A percentile compares a stretch with the other conserved stretches of the same genome.
These are phyloP conservation scores for Penicillium steckii DNA, from an alignment of 495 filamentous ascomycete species.

Conservation along the genomic window DNA sequence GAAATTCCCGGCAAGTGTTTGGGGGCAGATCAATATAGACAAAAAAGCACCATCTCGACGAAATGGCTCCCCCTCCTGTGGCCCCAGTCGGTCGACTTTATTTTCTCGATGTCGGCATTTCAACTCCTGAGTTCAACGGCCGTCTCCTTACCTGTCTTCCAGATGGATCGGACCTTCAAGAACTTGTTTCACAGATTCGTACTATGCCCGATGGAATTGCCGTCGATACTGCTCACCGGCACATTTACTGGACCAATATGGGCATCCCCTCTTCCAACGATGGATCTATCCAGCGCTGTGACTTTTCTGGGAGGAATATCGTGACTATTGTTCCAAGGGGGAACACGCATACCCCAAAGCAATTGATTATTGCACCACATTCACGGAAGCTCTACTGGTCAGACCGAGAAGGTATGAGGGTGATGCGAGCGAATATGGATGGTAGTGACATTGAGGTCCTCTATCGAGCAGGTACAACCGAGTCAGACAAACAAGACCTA, in stretches of 20 bases:
- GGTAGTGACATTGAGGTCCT: constrained; percentile 7
- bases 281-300: constrained; percentile 3
- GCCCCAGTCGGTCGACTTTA: not conserved
- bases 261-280: constrained; percentile 3
- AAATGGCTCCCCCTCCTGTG: not conserved
- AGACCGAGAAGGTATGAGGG: constrained; percentile 2
- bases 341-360: constrained; percentile 4
- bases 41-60: not conserved
- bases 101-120: constrained; percentile 5
- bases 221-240: not conserved
- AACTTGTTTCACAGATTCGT: not conserved
- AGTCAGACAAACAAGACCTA: not conserved
- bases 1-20: no score
- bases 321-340: not conserved
- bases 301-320: not conserved
- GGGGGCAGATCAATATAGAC: not conserved
- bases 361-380: not conserved
- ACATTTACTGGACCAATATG: constrained; percentile 12
- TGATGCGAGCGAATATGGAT: constrained; percentile 7
- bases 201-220: constrained; percentile 12
- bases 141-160: constrained; percentile 1
- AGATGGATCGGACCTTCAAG: constrained; percentile 1
- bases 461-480: not conserved
- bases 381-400: constrained; percentile 2
- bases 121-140: not conserved